Evolutionary conservation across 805 yeast species (phyloP).

Genomic region (Vanderwaltozyma polyspora): DNA sequence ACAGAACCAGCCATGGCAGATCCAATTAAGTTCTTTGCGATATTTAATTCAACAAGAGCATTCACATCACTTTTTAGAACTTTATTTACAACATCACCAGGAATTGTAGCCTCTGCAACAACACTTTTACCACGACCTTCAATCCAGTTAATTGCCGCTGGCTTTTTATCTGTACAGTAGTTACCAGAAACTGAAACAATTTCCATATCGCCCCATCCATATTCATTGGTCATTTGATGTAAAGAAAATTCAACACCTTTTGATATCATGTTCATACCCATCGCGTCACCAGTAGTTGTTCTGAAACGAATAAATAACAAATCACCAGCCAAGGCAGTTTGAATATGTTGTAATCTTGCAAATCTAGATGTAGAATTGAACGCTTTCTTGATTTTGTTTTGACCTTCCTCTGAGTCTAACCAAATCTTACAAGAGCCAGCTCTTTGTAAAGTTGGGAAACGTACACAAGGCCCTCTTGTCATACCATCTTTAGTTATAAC

Average conservation of each 20-base stretch:
- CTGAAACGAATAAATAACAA: slow-evolving; percentile 80
- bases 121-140: slow-evolving; percentile 98
- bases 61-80: slow-evolving; percentile 88
- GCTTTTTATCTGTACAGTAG: slow-evolving; percentile 94
- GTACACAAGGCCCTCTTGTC: slow-evolving; percentile 98
- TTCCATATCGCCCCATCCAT: slow-evolving; percentile 90
- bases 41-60: slow-evolving; percentile 81
- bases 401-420: slow-evolving; percentile 95
- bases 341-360: slow-evolving; percentile 83
- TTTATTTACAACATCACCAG: slow-evolving; percentile 62
- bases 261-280: slow-evolving; percentile 99
- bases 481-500: slow-evolving; percentile 92
- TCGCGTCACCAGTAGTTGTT: slow-evolving; percentile 98
- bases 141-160: slow-evolving; percentile 99
- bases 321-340: slow-evolving; percentile 96
- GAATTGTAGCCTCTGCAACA: slow-evolving; percentile 90
- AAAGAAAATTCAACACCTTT: slow-evolving; percentile 91
- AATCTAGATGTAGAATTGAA: slow-evolving; percentile 97
- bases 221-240: slow-evolving; percentile 71
- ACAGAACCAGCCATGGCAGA: slow-evolving; percentile 97
- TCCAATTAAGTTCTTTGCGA: slow-evolving; percentile 83
- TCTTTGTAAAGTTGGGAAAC: slow-evolving; percentile 69
- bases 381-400: slow-evolving; percentile 64
- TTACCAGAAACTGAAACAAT: slow-evolving; percentile 91
- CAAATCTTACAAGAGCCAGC: slow-evolving; percentile 92